Conservation (phyloP, 129 eudicot species). For the Cynara cardunculus region DNA sequence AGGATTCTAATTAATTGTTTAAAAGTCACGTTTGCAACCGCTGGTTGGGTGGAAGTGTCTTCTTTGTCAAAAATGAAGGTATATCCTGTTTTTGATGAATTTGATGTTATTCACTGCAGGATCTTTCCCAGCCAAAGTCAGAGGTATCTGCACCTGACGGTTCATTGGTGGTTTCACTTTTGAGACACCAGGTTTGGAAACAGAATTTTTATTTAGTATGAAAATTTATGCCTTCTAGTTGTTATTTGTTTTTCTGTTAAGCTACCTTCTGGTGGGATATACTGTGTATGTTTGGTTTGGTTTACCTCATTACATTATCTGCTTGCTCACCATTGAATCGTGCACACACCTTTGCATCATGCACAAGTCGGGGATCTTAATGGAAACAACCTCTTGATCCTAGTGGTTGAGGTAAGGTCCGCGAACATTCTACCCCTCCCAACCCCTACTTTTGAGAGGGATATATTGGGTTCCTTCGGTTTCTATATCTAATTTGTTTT, state of each 20-base stretch:
- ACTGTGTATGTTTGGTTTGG: neutral
- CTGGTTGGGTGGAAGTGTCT: neutral
- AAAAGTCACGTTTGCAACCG: neutral
- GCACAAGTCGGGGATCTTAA: neutral
- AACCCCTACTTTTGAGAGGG: neutral
- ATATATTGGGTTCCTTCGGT: neutral
- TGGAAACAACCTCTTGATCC: neutral
- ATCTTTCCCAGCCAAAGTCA: conserved; percentile 77
- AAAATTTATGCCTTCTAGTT: neutral
- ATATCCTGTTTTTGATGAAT: conserved; percentile 8
- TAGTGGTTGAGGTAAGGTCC: neutral
- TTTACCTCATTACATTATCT: neutral
- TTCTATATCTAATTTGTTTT: neutral
- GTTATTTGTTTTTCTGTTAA: too few relatives aligned
- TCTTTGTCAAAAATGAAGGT: neutral
- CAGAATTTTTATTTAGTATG: neutral
- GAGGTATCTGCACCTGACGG: conserved; percentile 87
- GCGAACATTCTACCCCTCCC: neutral
- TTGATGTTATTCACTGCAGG: conserved; percentile 44
- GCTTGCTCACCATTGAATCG: neutral
- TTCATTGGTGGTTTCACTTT: conserved; percentile 60
- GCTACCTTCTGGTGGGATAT: neutral
- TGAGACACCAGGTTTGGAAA: conserved; percentile 81
- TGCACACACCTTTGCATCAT: neutral
- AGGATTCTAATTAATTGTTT: neutral